These are phyloP conservation scores for Kluyveromyces nonfermentans DNA, from an alignment of 805 yeast species.

Conservation along the genomic window DNA sequence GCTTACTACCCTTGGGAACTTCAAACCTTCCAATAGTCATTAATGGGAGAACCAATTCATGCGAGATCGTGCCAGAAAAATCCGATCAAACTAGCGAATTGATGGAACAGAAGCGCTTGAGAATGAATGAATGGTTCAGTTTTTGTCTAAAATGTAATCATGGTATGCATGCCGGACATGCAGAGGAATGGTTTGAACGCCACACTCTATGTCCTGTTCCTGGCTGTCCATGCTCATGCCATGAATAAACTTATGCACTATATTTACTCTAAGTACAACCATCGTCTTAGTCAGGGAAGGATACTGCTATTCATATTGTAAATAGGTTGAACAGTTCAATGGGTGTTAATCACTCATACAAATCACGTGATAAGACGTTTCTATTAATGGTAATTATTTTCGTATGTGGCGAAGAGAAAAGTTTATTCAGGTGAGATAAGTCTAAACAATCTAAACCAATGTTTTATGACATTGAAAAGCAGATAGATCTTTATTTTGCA, in stretches of 20 bases:
- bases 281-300: background rate
- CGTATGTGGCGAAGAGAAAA: slow-evolving; percentile 3
- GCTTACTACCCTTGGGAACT: slow-evolving; percentile 68
- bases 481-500: no score
- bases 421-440: background rate
- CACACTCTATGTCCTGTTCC: slow-evolving; percentile 92
- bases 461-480: no score
- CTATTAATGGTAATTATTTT: slow-evolving; percentile 1
- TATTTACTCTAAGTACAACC: no score
- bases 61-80: slow-evolving; percentile 2
- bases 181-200: slow-evolving; percentile 89
- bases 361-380: background rate
- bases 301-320: background rate
- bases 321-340: background rate
- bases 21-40: slow-evolving; percentile 27
- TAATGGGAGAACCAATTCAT: slow-evolving; percentile 14
- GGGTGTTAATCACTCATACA: no score
- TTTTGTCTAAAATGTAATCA: slow-evolving; percentile 88
- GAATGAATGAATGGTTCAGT: slow-evolving; percentile 76
- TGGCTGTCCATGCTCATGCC: slow-evolving; percentile 79
- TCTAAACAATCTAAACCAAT: no score
- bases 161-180: slow-evolving; percentile 92
- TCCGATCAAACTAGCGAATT: slow-evolving; percentile 3
- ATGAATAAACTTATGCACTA: no score
- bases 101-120: slow-evolving; percentile 14